Percentiles rank a stretch among this genome's conserved stretches.
Conservation (phyloP, 1,284 basidiomycete genomes). For the Ceratobasidium sp. region DNA sequence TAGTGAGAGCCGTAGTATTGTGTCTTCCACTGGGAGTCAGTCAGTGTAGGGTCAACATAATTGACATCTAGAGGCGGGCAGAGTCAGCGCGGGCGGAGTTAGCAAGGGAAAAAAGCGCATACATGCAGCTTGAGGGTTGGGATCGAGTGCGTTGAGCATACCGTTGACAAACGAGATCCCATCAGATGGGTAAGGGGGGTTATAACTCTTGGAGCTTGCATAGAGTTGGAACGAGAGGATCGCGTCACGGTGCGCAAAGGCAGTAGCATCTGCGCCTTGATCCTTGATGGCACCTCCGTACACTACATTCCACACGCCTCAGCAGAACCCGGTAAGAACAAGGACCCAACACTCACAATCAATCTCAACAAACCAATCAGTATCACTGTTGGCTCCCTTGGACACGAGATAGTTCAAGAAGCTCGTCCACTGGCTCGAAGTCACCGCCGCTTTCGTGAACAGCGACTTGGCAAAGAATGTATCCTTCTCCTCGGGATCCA, state of each 20-base stretch:
- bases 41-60: slow-evolving; percentile 49
- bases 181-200: slow-evolving; percentile 52
- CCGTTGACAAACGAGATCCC: slow-evolving; percentile 52
- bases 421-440: slow-evolving; percentile 34
- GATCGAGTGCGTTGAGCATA: slow-evolving; percentile 45
- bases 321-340: background rate
- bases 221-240: slow-evolving; percentile 53
- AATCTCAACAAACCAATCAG: slow-evolving; percentile 44
- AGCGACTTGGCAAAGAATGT: slow-evolving; percentile 48
- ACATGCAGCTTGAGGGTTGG: slow-evolving; percentile 46
- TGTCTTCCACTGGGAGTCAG: slow-evolving; percentile 45
- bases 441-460: slow-evolving; percentile 41
- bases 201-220: slow-evolving; percentile 49
- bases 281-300: slow-evolving; percentile 50
- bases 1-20: slow-evolving; percentile 47
- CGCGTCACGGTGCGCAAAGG: slow-evolving; percentile 51
- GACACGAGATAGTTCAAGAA: slow-evolving; percentile 36
- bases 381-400: slow-evolving; percentile 15
- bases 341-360: slow-evolving; percentile 32
- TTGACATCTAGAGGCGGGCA: slow-evolving; percentile 44
- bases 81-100: background rate
- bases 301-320: slow-evolving; percentile 24
- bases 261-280: slow-evolving; percentile 47
- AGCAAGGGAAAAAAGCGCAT: slow-evolving; percentile 10
- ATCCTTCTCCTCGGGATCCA: slow-evolving; percentile 32